Evolutionary conservation across 83 land plant species (phyloP).

Genomic region (Larix sibirica): DNA sequence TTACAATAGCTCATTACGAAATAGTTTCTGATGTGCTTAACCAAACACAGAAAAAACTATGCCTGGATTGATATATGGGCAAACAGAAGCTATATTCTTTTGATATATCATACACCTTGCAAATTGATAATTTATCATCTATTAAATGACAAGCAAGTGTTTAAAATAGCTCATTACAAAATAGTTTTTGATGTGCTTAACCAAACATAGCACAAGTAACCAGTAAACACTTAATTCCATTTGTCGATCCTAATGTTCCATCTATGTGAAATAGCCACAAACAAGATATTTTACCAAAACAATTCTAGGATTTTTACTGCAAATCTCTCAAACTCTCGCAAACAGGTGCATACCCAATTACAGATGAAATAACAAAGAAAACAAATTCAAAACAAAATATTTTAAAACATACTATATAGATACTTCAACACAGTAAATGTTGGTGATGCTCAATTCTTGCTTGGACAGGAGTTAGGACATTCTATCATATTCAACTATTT

Average conservation of each 20-base stretch:
- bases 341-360: not conserved
- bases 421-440: not conserved
- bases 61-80: too few species aligned
- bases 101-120: not conserved
- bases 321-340: too few species aligned
- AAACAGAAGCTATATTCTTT: not conserved
- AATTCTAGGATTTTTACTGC: too few species aligned
- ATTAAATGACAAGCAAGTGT: not conserved
- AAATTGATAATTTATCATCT: not conserved
- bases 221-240: not conserved
- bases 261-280: too few species aligned
- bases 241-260: too few species aligned
- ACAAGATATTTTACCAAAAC: too few species aligned
- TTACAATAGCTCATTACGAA: not conserved
- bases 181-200: not conserved
- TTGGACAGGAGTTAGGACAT: too few species aligned
- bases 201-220: not conserved
- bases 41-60: not conserved
- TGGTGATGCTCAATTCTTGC: not conserved
- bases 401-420: not conserved
- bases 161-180: not conserved
- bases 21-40: not conserved
- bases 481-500: not conserved
- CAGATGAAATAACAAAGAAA: not conserved
- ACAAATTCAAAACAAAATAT: not conserved